Percentiles rank a stretch among this genome's conserved stretches.
phyloP scores from a whole-genome alignment of 306 rosid genomes.

The Citrullus amarus region DNA sequence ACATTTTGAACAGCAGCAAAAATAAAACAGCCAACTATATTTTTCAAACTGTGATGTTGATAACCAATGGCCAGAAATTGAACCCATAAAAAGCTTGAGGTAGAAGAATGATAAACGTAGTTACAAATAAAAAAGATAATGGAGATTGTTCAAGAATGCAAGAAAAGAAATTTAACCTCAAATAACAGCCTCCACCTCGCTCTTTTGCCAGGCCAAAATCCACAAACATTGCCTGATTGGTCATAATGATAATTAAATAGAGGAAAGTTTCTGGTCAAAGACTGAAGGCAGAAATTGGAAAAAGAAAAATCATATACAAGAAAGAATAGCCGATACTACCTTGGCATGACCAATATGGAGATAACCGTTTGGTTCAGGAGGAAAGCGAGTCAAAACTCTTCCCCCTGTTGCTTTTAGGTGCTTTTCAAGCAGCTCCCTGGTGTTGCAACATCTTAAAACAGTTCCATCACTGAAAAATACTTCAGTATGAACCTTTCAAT shows the following conservation, averaged over 20 bases:
- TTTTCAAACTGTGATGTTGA: neutral
- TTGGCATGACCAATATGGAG: slow-evolving; percentile 98
- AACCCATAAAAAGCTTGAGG: neutral
- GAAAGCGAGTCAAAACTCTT: slow-evolving; percentile 85
- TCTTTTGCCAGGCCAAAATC: slow-evolving; percentile 95
- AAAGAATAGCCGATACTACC: slow-evolving; percentile 23
- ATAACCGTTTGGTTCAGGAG: slow-evolving; percentile 98
- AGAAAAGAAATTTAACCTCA: slow-evolving; percentile 40
- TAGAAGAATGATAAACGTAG: neutral
- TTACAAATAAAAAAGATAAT: neutral
- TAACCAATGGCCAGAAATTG: neutral
- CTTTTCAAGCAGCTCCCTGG: slow-evolving; percentile 65
- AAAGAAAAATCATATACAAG: neutral
- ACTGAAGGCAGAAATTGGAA: neutral
- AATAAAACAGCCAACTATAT: neutral
- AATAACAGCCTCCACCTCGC: slow-evolving; percentile 80
- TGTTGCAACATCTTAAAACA: slow-evolving; percentile 75
- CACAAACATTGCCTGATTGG: slow-evolving; percentile 83
- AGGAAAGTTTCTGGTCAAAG: neutral
- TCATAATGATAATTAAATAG: slow-evolving; percentile 2
- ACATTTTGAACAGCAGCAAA: neutral
- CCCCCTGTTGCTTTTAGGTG: slow-evolving; percentile 60
- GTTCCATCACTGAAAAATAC: slow-evolving; percentile 79
- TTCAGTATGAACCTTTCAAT: slow-evolving; percentile 82
- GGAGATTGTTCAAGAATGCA: neutral